Conservation (phyloP, 495 filamentous ascomycete species). For the Aspergillus wentii region DNA sequence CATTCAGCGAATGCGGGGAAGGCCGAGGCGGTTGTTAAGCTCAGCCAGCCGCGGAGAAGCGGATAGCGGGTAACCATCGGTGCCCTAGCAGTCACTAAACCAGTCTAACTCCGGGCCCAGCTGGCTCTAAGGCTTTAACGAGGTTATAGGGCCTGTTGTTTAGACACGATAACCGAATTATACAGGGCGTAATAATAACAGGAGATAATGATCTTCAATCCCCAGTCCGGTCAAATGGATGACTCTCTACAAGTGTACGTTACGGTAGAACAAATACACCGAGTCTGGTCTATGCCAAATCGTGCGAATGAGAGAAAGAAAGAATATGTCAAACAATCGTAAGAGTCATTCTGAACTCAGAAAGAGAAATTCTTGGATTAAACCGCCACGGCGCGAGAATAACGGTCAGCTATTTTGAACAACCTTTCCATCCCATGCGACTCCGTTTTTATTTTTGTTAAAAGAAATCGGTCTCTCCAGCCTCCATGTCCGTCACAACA, state of each 20-base stretch:
- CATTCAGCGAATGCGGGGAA: constrained; percentile 29
- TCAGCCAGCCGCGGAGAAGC: constrained; percentile 6
- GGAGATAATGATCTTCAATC: no score
- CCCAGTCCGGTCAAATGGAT: no score
- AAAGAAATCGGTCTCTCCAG: constrained; percentile 25
- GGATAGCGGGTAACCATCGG: no score
- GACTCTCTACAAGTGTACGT: no score
- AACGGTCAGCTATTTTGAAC: constrained; percentile 45
- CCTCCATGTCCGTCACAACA: constrained; percentile 37
- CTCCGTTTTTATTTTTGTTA: constrained; percentile 28
- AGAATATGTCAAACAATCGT: constrained; percentile 16
- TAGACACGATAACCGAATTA: no score
- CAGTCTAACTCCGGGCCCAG: no score
- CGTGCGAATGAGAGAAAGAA: constrained; percentile 3
- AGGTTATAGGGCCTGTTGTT: no score
- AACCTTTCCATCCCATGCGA: constrained; percentile 40
- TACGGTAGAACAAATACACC: no score
- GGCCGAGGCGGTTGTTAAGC: constrained; percentile 2
- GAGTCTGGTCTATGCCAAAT: no score
- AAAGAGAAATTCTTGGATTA: constrained; percentile 42
- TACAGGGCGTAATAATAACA: no score
- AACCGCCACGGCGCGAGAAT: constrained; percentile 45
- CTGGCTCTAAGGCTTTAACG: no score
- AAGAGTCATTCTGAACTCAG: constrained; percentile 37
- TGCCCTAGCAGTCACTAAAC: no score